phyloP scores from a whole-genome alignment of 306 rosid genomes.

The Prosopis cineraria region DNA sequence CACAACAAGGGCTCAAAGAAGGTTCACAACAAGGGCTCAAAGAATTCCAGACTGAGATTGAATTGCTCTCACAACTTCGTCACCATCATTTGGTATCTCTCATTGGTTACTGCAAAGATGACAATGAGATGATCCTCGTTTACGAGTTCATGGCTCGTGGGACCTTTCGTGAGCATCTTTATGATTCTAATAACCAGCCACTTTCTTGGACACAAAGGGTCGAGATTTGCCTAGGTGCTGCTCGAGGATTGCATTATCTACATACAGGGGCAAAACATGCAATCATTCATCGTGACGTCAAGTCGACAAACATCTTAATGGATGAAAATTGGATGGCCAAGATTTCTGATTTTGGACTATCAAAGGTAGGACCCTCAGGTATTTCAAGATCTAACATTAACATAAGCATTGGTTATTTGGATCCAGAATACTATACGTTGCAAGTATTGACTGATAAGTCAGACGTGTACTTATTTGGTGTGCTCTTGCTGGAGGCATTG shows the following conservation, averaged over 20 bases:
- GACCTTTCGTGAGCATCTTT: background rate
- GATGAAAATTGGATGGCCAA: constrained; percentile 32
- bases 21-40: background rate
- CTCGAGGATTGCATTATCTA: constrained; percentile 30
- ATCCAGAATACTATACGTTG: background rate
- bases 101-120: too few species aligned
- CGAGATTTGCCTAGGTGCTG: background rate
- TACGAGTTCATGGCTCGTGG: background rate
- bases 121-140: background rate
- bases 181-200: background rate
- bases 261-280: constrained; percentile 22
- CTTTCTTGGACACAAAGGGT: background rate
- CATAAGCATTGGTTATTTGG: background rate
- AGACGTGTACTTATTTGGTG: constrained; percentile 46
- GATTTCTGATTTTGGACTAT: constrained; percentile 40
- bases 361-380: constrained; percentile 13
- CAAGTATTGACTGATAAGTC: constrained; percentile 31
- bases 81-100: background rate
- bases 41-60: background rate
- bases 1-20: background rate
- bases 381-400: background rate
- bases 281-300: constrained; percentile 44
- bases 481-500: constrained; percentile 39
- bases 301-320: constrained; percentile 33
- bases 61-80: constrained; percentile 3